Conservation (phyloP, 805 yeast species). For the Monosporozyma yasuniensis region DNA sequence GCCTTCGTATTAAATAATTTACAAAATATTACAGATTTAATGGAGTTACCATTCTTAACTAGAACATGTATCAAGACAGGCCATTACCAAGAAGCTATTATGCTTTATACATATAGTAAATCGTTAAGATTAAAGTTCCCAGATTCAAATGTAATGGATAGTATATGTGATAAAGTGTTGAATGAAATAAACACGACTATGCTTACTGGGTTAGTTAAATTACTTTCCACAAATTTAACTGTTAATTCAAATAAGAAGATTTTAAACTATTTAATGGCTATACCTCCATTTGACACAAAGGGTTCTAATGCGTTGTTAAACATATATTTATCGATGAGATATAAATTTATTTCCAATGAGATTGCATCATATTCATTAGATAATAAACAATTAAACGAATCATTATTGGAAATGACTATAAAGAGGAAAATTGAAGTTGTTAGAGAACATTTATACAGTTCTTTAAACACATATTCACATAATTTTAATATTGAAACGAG, state of each 20-base stretch:
- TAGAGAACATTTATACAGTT: constrained; percentile 48
- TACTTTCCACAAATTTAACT: constrained; percentile 66
- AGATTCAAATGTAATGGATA: constrained; percentile 24
- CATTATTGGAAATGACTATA: constrained; percentile 30
- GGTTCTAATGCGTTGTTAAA: constrained; percentile 34
- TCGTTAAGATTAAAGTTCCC: constrained; percentile 66
- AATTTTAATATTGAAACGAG: constrained; percentile 10
- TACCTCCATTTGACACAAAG: constrained; percentile 41
- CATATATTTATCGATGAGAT: constrained; percentile 60
- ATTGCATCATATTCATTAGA: constrained; percentile 34
- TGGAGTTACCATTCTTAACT: constrained; percentile 77
- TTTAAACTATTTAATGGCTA: constrained; percentile 62
- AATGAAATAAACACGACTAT: constrained; percentile 39
- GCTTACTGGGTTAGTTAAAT: constrained; percentile 59
- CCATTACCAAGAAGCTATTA: constrained; percentile 82
- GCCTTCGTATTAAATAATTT: constrained; percentile 47
- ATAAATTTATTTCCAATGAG: constrained; percentile 56
- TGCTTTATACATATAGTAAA: constrained; percentile 65
- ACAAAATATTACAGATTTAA: constrained; percentile 63
- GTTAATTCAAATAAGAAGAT: constrained; percentile 74
- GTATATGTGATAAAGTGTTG: constrained; percentile 17
- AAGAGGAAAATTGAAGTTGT: constrained; percentile 76
- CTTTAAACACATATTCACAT: constrained; percentile 20
- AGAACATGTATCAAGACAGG: constrained; percentile 80
- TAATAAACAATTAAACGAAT: constrained; percentile 10